phyloP scores from a whole-genome alignment of 352 stramenopile genomes.

The Globisporangium irregulare region DNA sequence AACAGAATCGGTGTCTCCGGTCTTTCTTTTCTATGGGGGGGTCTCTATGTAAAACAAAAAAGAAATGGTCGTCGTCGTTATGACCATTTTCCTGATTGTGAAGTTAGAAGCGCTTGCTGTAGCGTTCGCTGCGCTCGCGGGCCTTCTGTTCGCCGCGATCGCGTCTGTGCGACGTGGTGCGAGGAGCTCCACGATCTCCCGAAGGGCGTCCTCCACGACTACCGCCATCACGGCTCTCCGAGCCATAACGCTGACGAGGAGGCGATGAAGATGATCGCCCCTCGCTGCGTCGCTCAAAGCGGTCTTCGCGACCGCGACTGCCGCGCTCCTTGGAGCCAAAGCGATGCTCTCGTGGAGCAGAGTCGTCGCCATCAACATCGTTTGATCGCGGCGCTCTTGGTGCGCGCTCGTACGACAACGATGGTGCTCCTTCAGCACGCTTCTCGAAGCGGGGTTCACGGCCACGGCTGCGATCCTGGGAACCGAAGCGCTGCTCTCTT shows the following conservation, averaged over 20 bases:
- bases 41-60: not conserved
- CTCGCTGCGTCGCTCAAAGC: conserved; percentile 6
- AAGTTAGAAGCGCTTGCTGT: conserved; percentile 17
- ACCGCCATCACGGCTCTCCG: not conserved
- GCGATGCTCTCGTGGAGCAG: not conserved
- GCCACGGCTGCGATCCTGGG: not conserved
- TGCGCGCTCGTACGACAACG: conserved; percentile 1
- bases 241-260: conserved; percentile 1
- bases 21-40: too few species aligned
- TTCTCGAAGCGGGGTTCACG: conserved; percentile 6
- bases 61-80: not conserved
- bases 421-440: not conserved
- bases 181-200: not conserved
- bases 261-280: conserved; percentile 4
- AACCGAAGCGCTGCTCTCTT: not conserved
- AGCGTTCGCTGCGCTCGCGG: conserved; percentile 15
- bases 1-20: too few species aligned
- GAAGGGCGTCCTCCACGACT: conserved; percentile 1
- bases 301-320: not conserved
- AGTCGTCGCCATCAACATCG: not conserved
- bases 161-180: conserved; percentile 15
- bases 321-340: conserved; percentile 7
- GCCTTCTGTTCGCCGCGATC: conserved; percentile 17
- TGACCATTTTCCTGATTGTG: not conserved
- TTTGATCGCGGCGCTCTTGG: conserved; percentile 3